Conservation (phyloP, 1,284 basidiomycete species). For the Ganoderma sinense region DNA sequence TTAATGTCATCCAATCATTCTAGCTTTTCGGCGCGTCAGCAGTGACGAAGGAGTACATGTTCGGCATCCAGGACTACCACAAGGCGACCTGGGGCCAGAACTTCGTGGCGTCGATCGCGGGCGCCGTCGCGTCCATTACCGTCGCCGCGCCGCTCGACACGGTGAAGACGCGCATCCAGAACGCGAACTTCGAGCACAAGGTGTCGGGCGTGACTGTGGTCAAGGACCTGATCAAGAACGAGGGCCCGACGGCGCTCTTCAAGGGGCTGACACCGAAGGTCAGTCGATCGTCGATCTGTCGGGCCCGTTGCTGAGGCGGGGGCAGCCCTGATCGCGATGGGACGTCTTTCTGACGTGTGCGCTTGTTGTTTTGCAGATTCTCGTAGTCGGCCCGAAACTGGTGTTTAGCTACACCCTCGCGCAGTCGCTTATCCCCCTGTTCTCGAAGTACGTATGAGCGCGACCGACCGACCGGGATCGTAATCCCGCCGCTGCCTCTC, state of each 20-base stretch:
- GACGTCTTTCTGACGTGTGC: too few species aligned
- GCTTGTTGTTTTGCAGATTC: constrained; percentile 66
- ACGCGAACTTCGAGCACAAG: constrained; percentile 96
- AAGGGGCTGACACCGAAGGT: constrained; percentile 97
- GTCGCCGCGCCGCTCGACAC: constrained; percentile 96
- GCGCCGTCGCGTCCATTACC: constrained; percentile 95
- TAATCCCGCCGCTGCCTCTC: too few species aligned
- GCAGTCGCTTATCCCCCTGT: constrained; percentile 94
- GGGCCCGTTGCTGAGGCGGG: background rate
- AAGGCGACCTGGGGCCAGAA: constrained; percentile 96
- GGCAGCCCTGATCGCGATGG: too few species aligned
- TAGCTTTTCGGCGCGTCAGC: constrained; percentile 97
- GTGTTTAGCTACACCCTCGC: constrained; percentile 99
- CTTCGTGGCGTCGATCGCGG: constrained; percentile 93
- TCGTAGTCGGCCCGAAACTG: constrained; percentile 97
- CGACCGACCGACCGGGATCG: too few species aligned
- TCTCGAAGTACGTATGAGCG: constrained; percentile 82
- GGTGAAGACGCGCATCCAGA: constrained; percentile 97
- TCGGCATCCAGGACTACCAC: constrained; percentile 90
- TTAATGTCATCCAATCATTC: background rate
- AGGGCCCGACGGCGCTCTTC: constrained; percentile 91
- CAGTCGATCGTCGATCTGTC: constrained; percentile 32
- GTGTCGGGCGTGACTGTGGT: constrained; percentile 90
- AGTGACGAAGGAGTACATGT: constrained; percentile 92
- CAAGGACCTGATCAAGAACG: constrained; percentile 88